Conservation (phyloP, 768 basidiomycete species). For the Lactarius deliciosus region DNA sequence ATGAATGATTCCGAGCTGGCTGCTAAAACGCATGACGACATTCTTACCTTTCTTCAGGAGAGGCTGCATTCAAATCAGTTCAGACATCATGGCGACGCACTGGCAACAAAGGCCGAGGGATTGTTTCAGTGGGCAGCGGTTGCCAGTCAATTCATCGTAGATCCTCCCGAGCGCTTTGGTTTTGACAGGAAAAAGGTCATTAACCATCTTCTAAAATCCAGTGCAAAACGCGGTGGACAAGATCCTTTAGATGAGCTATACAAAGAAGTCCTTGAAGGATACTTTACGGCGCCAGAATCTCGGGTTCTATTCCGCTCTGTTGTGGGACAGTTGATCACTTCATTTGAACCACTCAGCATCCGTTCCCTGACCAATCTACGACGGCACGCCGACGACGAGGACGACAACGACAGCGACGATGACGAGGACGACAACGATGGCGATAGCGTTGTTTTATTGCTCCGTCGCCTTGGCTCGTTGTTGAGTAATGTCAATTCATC, state of each 20-base stretch:
- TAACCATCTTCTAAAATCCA: no score
- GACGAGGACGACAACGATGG: no score
- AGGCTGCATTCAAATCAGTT: not conserved
- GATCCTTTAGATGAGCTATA: no score
- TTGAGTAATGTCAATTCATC: constrained; percentile 2
- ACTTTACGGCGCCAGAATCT: no score
- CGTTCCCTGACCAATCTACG: not conserved
- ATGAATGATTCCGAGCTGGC: not conserved
- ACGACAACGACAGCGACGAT: no score
- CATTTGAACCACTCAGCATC: not conserved
- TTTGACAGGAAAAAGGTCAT: no score
- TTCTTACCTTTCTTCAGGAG: not conserved
- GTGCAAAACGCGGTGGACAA: not conserved
- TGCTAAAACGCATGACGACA: not conserved
- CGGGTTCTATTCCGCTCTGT: not conserved
- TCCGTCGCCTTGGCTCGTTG: constrained; percentile 2
- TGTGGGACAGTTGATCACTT: not conserved
- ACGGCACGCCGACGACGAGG: not conserved
- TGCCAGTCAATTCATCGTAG: not conserved
- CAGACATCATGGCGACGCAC: not conserved
- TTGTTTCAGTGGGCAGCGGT: not conserved
- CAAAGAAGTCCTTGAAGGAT: no score
- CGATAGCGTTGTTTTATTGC: not conserved
- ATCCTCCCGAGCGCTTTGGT: no score
- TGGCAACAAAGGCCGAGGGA: not conserved